These are phyloP conservation scores for Wolfiporia cocos DNA, from an alignment of 1,284 basidiomycete genomes.

Conservation along the genomic window DNA sequence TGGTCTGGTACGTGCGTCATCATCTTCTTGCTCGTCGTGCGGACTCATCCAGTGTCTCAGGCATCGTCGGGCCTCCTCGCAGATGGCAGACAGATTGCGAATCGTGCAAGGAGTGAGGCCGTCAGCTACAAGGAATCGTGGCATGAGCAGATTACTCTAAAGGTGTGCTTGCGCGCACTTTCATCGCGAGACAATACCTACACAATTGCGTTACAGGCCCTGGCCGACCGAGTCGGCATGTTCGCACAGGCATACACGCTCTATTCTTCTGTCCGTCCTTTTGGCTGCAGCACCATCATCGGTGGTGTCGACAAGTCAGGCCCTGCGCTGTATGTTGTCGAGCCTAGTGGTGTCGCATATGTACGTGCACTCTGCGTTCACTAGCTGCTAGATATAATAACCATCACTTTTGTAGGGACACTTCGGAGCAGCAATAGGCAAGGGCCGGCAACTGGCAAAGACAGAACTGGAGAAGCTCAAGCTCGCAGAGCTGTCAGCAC, in stretches of 20 bases:
- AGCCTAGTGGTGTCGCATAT: conserved; percentile 93
- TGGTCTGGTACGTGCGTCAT: conserved; percentile 57
- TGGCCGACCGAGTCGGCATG: conserved; percentile 81
- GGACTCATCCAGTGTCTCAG: conserved; percentile 32
- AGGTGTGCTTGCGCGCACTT: conserved; percentile 41
- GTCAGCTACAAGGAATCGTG: conserved; percentile 73
- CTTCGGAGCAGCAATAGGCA: conserved; percentile 91
- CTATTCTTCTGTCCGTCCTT: conserved; percentile 97
- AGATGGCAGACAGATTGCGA: conserved; percentile 88
- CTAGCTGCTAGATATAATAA: too few species aligned
- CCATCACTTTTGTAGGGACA: conserved; percentile 77
- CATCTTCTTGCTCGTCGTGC: neutral
- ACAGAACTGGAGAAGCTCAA: conserved; percentile 98
- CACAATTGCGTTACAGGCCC: conserved; percentile 38
- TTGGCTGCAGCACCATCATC: conserved; percentile 91
- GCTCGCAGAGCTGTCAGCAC: conserved; percentile 68
- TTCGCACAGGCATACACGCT: conserved; percentile 97
- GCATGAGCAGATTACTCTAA: conserved; percentile 73
- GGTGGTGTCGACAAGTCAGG: conserved; percentile 88
- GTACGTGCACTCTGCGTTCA: conserved; percentile 55
- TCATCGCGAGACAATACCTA: neutral
- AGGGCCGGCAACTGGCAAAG: conserved; percentile 95
- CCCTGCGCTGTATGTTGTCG: conserved; percentile 86
- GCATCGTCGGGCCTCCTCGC: conserved; percentile 92
- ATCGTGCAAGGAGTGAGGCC: conserved; percentile 84